Base-by-base conservation (phyloP, 495 filamentous ascomycete species). In the Trichoderma virens region DNA sequence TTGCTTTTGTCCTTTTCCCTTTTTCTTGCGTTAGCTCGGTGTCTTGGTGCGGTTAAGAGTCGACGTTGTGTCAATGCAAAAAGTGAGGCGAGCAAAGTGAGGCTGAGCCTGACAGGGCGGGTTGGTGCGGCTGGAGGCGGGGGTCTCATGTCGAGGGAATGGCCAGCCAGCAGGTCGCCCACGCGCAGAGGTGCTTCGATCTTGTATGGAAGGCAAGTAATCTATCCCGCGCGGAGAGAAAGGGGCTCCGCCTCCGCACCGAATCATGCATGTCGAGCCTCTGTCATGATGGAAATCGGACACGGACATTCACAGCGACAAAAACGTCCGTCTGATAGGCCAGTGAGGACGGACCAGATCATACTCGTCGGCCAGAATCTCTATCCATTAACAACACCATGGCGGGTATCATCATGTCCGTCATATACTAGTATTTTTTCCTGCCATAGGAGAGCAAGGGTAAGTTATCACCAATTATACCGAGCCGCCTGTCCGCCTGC, bases 51-150 rank as follows among this genome's bases (percentile, higher is more conserved):
- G 51, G 51, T 56, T 14, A 14, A 56, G 27, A n/a, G 51, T n/a
- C 20, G 51, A 9, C 25, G 23, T 35, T 35, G 34, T 35, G 0
- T 13, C 13, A 13, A 13, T 2, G 13, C 11, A 28, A 30, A 56
- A 30, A 56, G 25, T 30, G 51, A 56, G 51, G 51, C 51, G 43
- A 23, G n/a, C 18, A 56, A 56, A 56, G 7, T 16, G 51, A 28
- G 51, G 51, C 51, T 56, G 23, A 56, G 25, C 2, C 11, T 30
- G 51, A 5, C 9, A 7, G 25, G 25, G 51, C 25, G 51, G 25
- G 23, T 56, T 56, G 25, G 51, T 56, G 51, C 51, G 51, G 51
- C 51, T 56, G 51, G 51, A 56, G 51, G 51, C 51, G 51, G 51
- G n/a, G n/a, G n/a, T n/a, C n/a, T n/a, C n/a, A n/a, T n/a, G n/a